These are phyloP conservation scores for Acorus calamus DNA, from an alignment of 106 monocot genomes.

Conservation along the genomic window DNA sequence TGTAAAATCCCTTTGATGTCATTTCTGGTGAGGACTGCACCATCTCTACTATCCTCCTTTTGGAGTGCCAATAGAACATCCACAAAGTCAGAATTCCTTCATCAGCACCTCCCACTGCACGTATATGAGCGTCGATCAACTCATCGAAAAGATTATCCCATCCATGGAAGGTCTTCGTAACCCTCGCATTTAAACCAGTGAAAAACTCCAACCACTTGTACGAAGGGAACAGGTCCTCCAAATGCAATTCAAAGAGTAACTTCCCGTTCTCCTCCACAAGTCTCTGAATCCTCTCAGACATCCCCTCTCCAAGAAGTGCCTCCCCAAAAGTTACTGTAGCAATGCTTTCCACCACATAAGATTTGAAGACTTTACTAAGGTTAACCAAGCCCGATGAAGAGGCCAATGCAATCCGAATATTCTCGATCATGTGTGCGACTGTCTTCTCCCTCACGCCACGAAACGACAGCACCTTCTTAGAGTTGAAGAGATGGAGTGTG, in stretches of 20 bases:
- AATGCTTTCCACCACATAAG: slow-evolving; percentile 2
- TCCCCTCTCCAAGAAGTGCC: slow-evolving; percentile 2
- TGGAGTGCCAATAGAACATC: slow-evolving; percentile 30
- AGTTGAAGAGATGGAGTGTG: too few relatives aligned
- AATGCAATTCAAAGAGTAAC: slow-evolving; percentile 6
- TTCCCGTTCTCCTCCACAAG: slow-evolving; percentile 11
- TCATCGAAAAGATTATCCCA: slow-evolving; percentile 30
- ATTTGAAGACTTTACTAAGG: slow-evolving; percentile 6
- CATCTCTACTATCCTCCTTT: not conserved
- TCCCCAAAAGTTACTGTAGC: slow-evolving; percentile 6
- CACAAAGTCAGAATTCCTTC: slow-evolving; percentile 21
- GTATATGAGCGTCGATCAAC: slow-evolving; percentile 27
- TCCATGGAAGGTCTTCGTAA: not conserved
- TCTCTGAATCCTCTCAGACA: slow-evolving; percentile 1
- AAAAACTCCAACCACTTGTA: slow-evolving; percentile 19
- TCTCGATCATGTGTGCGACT: too few relatives aligned
- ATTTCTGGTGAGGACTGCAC: slow-evolving; percentile 5
- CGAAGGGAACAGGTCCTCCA: slow-evolving; percentile 28
- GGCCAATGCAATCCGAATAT: too few relatives aligned
- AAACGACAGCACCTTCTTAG: too few relatives aligned
- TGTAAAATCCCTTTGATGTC: slow-evolving; percentile 14
- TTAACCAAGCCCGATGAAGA: not conserved
- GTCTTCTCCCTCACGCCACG: too few relatives aligned
- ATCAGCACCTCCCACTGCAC: too few relatives aligned
- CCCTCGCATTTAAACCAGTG: slow-evolving; percentile 11